phyloP scores from a whole-genome alignment of 768 basidiomycete species.

The Mycena olivaceomarginata region DNA sequence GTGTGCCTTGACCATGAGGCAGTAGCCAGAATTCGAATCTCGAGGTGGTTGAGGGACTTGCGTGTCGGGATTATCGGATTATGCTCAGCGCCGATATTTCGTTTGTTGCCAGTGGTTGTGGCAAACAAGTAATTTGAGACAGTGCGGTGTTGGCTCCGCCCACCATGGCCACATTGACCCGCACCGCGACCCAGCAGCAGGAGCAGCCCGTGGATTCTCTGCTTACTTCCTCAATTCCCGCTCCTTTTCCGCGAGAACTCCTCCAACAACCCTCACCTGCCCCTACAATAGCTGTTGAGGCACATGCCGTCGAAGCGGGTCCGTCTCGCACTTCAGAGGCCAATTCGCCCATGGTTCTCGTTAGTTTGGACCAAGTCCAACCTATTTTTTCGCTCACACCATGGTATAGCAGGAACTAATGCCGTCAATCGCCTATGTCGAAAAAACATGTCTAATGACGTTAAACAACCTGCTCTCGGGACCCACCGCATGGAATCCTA shows the following conservation, averaged over 20 bases:
- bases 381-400: background rate
- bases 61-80: too few relatives aligned
- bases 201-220: slow-evolving; percentile 30
- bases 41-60: too few relatives aligned
- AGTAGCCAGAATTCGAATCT: too few relatives aligned
- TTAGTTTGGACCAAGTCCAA: background rate
- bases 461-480: slow-evolving; percentile 81
- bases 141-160: background rate
- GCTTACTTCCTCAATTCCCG: slow-evolving; percentile 35
- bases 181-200: slow-evolving; percentile 31
- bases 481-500: slow-evolving; percentile 70
- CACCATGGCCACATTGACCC: slow-evolving; percentile 42
- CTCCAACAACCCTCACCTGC: slow-evolving; percentile 15
- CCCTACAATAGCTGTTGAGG: slow-evolving; percentile 11
- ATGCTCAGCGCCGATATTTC: too few relatives aligned
- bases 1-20: too few relatives aligned
- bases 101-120: too few relatives aligned
- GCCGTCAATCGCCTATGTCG: slow-evolving; percentile 84
- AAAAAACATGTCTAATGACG: slow-evolving; percentile 84
- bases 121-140: slow-evolving; percentile 16
- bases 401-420: slow-evolving; percentile 73
- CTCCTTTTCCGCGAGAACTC: slow-evolving; percentile 45
- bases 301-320: slow-evolving; percentile 26
- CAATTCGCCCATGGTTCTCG: slow-evolving; percentile 34
- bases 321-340: slow-evolving; percentile 33